Percentiles rank a stretch among this genome's conserved stretches.
Conservation (phyloP, 75 land plant genomes). For the Pinus tabuliformis region DNA sequence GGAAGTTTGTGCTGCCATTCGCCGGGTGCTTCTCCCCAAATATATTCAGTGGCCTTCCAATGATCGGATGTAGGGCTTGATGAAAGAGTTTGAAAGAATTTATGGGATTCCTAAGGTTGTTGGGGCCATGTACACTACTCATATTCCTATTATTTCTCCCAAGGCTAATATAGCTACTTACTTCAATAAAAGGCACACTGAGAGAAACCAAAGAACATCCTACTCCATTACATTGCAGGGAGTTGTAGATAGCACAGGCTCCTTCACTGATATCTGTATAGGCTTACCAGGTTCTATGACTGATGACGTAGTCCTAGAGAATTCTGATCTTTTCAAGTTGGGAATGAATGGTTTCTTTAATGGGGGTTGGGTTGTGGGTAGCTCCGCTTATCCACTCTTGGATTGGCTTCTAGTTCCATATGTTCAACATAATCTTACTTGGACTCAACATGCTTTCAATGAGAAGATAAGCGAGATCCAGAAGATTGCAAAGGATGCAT, state of each 20-base stretch:
- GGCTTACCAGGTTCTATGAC: conserved; percentile 95
- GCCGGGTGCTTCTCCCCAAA: conserved; percentile 79
- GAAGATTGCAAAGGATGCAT: conserved; percentile 56
- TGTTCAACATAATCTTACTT: conserved; percentile 71
- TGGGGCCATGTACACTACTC: conserved; percentile 95
- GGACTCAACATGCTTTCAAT: conserved; percentile 94
- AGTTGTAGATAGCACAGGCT: conserved; percentile 74
- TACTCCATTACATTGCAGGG: conserved; percentile 98
- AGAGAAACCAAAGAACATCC: conserved; percentile 89
- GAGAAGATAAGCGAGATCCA: conserved; percentile 77
- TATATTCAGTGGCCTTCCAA: conserved; percentile 81
- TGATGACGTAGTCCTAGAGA: conserved; percentile 88
- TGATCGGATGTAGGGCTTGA: conserved; percentile 29
- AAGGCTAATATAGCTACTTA: conserved; percentile 89
- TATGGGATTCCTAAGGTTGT: conserved; percentile 87
- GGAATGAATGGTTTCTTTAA: conserved; percentile 52
- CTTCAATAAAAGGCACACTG: conserved; percentile 91
- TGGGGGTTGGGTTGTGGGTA: conserved; percentile 78
- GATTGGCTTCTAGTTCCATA: conserved; percentile 97
- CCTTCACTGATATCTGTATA: conserved; percentile 89
- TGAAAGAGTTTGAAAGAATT: conserved; percentile 60
- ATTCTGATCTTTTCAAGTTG: conserved; percentile 66
- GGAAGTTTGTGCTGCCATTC: conserved; percentile 92
- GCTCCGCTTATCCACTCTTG: conserved; percentile 73
- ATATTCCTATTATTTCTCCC: conserved; percentile 94